Evolutionary conservation across 2,329 filamentous ascomycete species (phyloP).

Genomic region (Aspergillus melleus): DNA sequence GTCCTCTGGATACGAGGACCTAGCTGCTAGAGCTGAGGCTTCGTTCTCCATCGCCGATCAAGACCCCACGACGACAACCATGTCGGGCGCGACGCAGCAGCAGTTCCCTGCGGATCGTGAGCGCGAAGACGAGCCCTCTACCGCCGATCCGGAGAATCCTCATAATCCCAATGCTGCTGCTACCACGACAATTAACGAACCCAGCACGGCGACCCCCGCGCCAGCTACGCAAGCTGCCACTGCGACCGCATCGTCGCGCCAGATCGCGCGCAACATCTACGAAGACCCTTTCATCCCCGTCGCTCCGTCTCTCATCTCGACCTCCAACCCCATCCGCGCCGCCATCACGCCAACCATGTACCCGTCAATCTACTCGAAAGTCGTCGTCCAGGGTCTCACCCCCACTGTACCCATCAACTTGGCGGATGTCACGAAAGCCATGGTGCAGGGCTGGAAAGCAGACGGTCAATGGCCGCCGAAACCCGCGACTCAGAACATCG

Average conservation of each 20-base stretch:
- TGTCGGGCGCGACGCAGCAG: background rate
- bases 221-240: constrained; percentile 9
- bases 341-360: constrained; percentile 75
- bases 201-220: constrained; percentile 26
- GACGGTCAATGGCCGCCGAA: constrained; percentile 90
- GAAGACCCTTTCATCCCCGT: constrained; percentile 67
- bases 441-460: constrained; percentile 88
- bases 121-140: constrained; percentile 23
- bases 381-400: constrained; percentile 75
- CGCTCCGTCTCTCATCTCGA: constrained; percentile 69
- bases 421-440: constrained; percentile 72
- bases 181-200: constrained; percentile 26
- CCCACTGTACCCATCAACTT: constrained; percentile 89
- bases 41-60: constrained; percentile 25
- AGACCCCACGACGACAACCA: background rate
- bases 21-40: constrained; percentile 22
- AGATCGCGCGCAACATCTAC: constrained; percentile 18
- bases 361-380: constrained; percentile 83
- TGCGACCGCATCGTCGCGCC: background rate
- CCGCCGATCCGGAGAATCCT: constrained; percentile 15
- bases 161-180: constrained; percentile 17
- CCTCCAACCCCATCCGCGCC: constrained; percentile 72
- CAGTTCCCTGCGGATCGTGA: constrained; percentile 12
- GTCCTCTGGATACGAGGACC: constrained; percentile 5
- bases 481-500: constrained; percentile 32